These are phyloP conservation scores for Arachnomyces sp. DNA, from an alignment of 2,329 filamentous ascomycete species.

Conservation along the genomic window DNA sequence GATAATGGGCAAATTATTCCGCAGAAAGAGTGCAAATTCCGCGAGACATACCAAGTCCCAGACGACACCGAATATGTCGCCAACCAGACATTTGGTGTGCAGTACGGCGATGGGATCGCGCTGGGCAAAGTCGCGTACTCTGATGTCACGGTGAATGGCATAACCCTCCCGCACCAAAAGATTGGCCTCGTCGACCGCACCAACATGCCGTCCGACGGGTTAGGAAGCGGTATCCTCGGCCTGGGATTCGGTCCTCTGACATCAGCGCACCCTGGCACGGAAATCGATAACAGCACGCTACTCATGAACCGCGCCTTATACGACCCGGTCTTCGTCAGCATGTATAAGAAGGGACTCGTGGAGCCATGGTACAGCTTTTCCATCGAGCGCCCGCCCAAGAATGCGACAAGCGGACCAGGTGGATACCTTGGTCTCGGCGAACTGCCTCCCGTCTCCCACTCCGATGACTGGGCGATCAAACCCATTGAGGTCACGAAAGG, in stretches of 20 bases:
- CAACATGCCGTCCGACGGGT: constrained; percentile 38
- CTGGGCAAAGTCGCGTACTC: constrained; percentile 18
- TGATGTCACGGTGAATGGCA: constrained; percentile 32
- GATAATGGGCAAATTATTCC: constrained; percentile 32
- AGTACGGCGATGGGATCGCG: constrained; percentile 19
- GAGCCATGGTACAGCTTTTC: constrained; percentile 44
- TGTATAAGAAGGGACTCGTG: constrained; percentile 39
- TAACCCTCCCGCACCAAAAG: constrained; percentile 36
- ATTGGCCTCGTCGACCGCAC: constrained; percentile 41
- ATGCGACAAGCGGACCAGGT: constrained; percentile 18
- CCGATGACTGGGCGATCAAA: constrained; percentile 25
- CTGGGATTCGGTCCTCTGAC: constrained; percentile 46
- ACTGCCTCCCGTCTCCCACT: constrained; percentile 38
- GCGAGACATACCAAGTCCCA: constrained; percentile 14
- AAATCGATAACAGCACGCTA: constrained; percentile 15
- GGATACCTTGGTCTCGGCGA: constrained; percentile 46
- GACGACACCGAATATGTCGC: constrained; percentile 12
- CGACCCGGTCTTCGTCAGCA: constrained; percentile 44
- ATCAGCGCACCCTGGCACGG: constrained; percentile 24
- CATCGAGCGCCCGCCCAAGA: constrained; percentile 29
- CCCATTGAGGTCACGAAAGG: constrained; percentile 28
- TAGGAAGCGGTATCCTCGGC: constrained; percentile 44
- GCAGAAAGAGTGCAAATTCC: constrained; percentile 24
- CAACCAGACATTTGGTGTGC: constrained; percentile 17
- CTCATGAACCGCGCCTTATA: constrained; percentile 30